Conservation (phyloP, 2,329 filamentous ascomycete species). For the Cladophialophora psammophila region DNA sequence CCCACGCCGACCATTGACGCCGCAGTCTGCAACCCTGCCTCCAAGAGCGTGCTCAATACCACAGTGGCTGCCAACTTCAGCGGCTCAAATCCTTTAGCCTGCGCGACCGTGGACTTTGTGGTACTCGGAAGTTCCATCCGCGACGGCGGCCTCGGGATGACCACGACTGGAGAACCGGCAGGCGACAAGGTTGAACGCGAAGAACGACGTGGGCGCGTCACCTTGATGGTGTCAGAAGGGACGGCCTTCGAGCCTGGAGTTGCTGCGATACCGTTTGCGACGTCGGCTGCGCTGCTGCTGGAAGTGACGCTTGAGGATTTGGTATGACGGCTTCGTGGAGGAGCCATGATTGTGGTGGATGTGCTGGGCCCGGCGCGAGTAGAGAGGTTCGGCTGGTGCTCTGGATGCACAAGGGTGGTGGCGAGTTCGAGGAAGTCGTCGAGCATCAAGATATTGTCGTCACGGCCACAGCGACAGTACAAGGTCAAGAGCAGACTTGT, state of each 20-base stretch:
- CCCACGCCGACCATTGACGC: constrained; percentile 66
- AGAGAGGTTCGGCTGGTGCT: constrained; percentile 27
- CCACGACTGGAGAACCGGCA: constrained; percentile 24
- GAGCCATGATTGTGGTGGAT: constrained; percentile 24
- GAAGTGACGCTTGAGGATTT: constrained; percentile 33
- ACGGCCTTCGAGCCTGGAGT: constrained; percentile 18
- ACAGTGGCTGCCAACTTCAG: constrained; percentile 56
- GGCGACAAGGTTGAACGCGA: constrained; percentile 25
- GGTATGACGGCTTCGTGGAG: constrained; percentile 32
- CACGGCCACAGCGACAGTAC: neutral
- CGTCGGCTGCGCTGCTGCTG: constrained; percentile 22
- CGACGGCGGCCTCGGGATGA: constrained; percentile 13
- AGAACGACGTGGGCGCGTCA: constrained; percentile 24
- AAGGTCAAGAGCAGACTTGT: neutral
- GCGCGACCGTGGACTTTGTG: neutral
- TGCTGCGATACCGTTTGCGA: constrained; percentile 18
- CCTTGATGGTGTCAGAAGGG: constrained; percentile 12
- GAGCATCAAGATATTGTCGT: constrained; percentile 29
- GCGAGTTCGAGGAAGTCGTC: constrained; percentile 36
- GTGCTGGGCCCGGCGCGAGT: constrained; percentile 10
- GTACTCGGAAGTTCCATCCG: neutral
- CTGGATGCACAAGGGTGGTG: constrained; percentile 31
- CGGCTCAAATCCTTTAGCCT: constrained; percentile 13
- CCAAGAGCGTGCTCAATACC: constrained; percentile 66
- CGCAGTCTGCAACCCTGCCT: constrained; percentile 69